Percentiles rank a stretch among this genome's conserved stretches.
phyloP scores from a whole-genome alignment of 176 grass and related monocot genomes.

The Aegilops longissima region DNA sequence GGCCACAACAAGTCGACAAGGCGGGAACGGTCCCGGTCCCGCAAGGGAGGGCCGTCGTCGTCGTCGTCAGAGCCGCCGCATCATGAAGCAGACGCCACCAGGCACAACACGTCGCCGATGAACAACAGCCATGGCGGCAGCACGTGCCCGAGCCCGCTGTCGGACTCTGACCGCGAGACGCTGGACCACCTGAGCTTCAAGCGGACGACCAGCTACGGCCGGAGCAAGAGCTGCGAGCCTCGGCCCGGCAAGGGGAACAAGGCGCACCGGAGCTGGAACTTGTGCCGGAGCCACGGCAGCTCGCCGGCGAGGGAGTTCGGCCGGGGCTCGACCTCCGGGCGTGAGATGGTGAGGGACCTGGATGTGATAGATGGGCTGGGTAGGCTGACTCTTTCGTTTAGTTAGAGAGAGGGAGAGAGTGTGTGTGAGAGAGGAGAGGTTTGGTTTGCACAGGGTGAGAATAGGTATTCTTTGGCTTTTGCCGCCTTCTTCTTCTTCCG shows the following conservation, averaged over 20 bases:
- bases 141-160: constrained; percentile 9
- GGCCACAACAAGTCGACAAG: constrained; percentile 54
- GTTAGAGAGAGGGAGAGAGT: background rate
- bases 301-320: constrained; percentile 60
- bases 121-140: background rate
- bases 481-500: background rate
- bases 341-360: constrained; percentile 47
- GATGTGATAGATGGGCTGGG: constrained; percentile 93
- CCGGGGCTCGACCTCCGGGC: background rate
- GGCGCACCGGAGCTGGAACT: constrained; percentile 41
- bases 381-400: constrained; percentile 33
- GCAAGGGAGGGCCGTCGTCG: background rate
- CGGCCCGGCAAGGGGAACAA: background rate
- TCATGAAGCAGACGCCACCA: background rate
- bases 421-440: too few species aligned
- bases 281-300: constrained; percentile 66
- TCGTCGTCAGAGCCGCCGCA: background rate
- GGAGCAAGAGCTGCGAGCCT: constrained; percentile 75
- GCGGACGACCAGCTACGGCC: constrained; percentile 39
- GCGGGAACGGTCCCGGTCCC: constrained; percentile 16
- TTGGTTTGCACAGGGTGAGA: background rate
- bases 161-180: constrained; percentile 45
- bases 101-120: constrained; percentile 43
- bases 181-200: constrained; percentile 48
- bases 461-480: constrained; percentile 56